A percentile compares a stretch with the other conserved stretches of the same genome.
Conservation (phyloP, 768 basidiomycete genomes). For the Tricholoma matsutake region DNA sequence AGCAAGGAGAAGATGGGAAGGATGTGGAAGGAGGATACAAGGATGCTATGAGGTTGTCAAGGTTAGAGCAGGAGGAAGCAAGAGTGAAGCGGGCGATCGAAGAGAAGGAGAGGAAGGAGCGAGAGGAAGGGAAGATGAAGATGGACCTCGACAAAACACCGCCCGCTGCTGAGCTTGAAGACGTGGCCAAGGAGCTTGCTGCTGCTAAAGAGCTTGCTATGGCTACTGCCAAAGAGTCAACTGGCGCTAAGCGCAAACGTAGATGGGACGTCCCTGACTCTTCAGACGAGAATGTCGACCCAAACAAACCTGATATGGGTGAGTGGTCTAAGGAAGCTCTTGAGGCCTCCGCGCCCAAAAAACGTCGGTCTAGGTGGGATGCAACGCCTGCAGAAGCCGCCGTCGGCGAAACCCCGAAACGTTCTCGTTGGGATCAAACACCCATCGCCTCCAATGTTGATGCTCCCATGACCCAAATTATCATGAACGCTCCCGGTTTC, state of each 20-base stretch:
- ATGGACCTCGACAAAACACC: constrained; percentile 93
- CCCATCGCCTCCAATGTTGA: constrained; percentile 60
- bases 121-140: constrained; percentile 70
- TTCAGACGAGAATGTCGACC: constrained; percentile 62
- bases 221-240: constrained; percentile 29
- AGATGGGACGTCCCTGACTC: constrained; percentile 75
- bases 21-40: constrained; percentile 88
- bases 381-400: constrained; percentile 77
- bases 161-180: constrained; percentile 74
- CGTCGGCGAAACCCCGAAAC: constrained; percentile 71
- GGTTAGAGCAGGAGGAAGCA: constrained; percentile 90
- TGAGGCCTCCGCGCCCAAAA: constrained; percentile 77
- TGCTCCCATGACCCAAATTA: constrained; percentile 71
- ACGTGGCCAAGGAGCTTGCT: constrained; percentile 66
- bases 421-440: constrained; percentile 97
- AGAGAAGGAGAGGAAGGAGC: constrained; percentile 79
- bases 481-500: constrained; percentile 85
- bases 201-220: constrained; percentile 45
- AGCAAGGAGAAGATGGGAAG: constrained; percentile 60
- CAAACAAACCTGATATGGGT: constrained; percentile 53
- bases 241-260: constrained; percentile 67
- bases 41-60: constrained; percentile 90
- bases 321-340: constrained; percentile 77
- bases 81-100: constrained; percentile 82
- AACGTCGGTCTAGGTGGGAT: constrained; percentile 95